Evolutionary conservation across 2,329 filamentous ascomycete genomes (phyloP).

Genomic region (Colletotrichum truncatum): DNA sequence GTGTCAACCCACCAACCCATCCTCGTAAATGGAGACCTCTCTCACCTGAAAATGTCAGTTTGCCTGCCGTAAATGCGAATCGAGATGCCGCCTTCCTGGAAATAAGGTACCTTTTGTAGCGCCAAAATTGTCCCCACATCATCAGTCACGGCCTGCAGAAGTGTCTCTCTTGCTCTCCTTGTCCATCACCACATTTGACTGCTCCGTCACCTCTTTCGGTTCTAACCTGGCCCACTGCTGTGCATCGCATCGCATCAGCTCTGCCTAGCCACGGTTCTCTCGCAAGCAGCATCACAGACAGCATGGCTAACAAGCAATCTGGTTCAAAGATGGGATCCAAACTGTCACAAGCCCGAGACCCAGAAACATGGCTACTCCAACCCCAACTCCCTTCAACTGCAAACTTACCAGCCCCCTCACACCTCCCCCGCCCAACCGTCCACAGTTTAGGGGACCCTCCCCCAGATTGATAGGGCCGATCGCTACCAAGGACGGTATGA

Average conservation of each 20-base stretch:
- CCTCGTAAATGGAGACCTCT: background rate
- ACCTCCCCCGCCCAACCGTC: background rate
- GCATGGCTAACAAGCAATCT: background rate
- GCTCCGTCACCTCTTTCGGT: background rate
- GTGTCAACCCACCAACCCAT: background rate
- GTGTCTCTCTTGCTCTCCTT: background rate
- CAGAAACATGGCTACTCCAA: background rate
- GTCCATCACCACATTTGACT: background rate
- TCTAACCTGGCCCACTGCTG: too few species aligned
- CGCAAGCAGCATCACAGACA: background rate
- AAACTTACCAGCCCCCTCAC: background rate
- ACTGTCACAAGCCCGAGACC: background rate
- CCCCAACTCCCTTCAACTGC: background rate
- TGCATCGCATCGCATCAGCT: too few species aligned
- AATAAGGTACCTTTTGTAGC: conserved; percentile 3
- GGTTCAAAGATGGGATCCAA: background rate
- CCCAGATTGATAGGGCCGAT: conserved; percentile 17
- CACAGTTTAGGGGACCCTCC: conserved; percentile 1
- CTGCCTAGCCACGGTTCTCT: too few species aligned
- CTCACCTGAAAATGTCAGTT: too few species aligned
- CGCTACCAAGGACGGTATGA: background rate
- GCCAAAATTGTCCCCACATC: background rate
- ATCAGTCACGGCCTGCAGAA: background rate
- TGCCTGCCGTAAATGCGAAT: background rate
- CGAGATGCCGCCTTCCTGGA: background rate